phyloP scores from a whole-genome alignment of 164 flowering plant genomes.

The Buxus sempervirens region DNA sequence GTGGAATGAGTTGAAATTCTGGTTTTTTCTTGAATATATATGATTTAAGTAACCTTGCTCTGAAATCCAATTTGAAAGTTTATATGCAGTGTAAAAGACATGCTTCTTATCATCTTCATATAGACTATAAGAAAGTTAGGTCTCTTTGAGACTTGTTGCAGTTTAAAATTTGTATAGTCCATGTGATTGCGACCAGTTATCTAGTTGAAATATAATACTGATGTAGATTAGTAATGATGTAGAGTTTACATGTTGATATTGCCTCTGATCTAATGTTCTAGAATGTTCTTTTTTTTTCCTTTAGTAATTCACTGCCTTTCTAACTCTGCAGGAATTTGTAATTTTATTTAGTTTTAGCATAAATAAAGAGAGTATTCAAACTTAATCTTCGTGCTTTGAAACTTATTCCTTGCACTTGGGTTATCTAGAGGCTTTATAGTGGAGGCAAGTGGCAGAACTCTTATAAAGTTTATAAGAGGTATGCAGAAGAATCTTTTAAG shows the following conservation, averaged over 20 bases:
- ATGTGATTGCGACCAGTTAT: too few relatives aligned
- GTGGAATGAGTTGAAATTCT: background rate
- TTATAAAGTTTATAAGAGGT: too few relatives aligned
- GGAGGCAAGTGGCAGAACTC: too few relatives aligned
- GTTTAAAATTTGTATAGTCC: background rate
- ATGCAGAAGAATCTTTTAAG: too few relatives aligned
- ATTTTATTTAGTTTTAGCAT: too few relatives aligned
- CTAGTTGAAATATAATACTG: background rate
- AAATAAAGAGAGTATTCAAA: too few relatives aligned
- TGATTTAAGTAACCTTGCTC: background rate
- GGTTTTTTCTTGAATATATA: background rate
- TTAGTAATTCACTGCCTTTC: too few relatives aligned
- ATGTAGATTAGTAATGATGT: too few relatives aligned
- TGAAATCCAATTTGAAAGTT: background rate
- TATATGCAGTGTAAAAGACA: background rate
- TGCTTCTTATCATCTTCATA: background rate
- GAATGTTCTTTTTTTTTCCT: background rate
- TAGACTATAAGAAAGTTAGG: background rate
- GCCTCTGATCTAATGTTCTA: background rate
- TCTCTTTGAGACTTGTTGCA: background rate
- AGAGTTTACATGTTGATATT: background rate
- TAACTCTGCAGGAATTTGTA: too few relatives aligned
- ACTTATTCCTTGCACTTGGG: too few relatives aligned
- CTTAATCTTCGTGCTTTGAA: too few relatives aligned
- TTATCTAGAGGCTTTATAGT: background rate